Percentiles rank a stretch among this genome's conserved stretches.
phyloP scores from a whole-genome alignment of 176 grass and related monocot genomes.

The Aegilops longissima region DNA sequence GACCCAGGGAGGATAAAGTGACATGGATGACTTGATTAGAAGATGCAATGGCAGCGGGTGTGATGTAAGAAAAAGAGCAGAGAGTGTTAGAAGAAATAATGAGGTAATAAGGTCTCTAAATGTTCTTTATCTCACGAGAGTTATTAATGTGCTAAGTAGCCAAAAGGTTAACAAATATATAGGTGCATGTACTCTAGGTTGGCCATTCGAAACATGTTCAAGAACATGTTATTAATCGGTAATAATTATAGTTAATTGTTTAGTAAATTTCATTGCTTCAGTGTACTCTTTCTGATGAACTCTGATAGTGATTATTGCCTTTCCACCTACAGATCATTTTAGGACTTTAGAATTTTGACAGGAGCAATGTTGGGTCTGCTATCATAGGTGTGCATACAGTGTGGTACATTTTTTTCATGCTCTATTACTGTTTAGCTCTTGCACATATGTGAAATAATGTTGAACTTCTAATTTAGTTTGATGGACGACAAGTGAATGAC shows the following conservation, averaged over 20 bases:
- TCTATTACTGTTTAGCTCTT: not conserved
- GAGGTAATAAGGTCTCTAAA: too few relatives aligned
- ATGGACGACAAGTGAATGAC: too few relatives aligned
- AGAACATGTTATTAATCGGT: not conserved
- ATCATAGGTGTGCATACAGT: slow-evolving; percentile 80
- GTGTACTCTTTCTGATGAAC: not conserved
- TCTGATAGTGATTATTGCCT: not conserved
- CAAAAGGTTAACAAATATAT: not conserved
- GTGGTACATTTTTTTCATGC: not conserved
- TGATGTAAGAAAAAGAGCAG: too few relatives aligned
- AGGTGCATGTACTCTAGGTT: not conserved
- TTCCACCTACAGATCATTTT: slow-evolving; percentile 75
- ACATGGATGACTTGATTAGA: too few relatives aligned
- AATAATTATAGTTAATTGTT: not conserved
- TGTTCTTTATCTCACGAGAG: too few relatives aligned
- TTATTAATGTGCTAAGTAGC: not conserved
- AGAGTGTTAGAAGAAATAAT: too few relatives aligned
- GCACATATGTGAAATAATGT: not conserved
- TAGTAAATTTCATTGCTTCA: not conserved
- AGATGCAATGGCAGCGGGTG: too few relatives aligned
- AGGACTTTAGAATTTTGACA: slow-evolving; percentile 80
- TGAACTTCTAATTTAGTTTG: too few relatives aligned
- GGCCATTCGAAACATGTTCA: not conserved
- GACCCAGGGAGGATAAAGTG: too few relatives aligned
- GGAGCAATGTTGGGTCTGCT: slow-evolving; percentile 70